phyloP scores from a whole-genome alignment of 2,329 filamentous ascomycete genomes.

The Fusarium luffae region DNA sequence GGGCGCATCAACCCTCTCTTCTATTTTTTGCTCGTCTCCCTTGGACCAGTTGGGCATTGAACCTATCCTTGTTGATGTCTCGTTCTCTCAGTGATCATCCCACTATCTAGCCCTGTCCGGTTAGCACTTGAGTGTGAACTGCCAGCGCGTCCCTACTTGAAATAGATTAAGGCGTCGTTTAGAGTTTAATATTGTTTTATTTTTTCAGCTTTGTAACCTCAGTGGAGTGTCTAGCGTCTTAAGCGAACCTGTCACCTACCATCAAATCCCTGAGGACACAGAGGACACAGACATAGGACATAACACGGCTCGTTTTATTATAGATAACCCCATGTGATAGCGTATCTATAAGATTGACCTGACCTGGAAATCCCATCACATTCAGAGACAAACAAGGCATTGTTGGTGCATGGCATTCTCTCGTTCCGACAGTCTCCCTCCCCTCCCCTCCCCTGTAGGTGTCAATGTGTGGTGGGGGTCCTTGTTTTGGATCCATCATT shows the following conservation, averaged over 20 bases:
- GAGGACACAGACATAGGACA: neutral
- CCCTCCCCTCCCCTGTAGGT: no score
- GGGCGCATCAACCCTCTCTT: neutral
- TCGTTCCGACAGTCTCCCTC: no score
- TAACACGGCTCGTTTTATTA: neutral
- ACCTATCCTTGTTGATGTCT: constrained; percentile 7
- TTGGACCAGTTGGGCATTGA: constrained; percentile 3
- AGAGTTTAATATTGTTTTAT: constrained; percentile 6
- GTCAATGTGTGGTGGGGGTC: neutral
- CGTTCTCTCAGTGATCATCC: constrained; percentile 1
- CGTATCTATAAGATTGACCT: neutral
- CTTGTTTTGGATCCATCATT: neutral
- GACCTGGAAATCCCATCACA: neutral
- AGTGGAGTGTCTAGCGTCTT: neutral
- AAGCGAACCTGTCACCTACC: neutral
- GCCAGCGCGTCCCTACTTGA: neutral
- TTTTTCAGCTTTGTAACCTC: constrained; percentile 3
- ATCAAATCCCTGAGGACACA: neutral
- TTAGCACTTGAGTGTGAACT: neutral
- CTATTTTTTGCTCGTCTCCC: neutral
- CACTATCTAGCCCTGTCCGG: neutral
- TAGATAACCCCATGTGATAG: neutral
- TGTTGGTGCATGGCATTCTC: neutral
- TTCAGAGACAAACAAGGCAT: neutral
- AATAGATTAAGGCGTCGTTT: constrained; percentile 5